phyloP scores from a whole-genome alignment of 768 basidiomycete species.

The Pulveroboletus ravenelii region DNA sequence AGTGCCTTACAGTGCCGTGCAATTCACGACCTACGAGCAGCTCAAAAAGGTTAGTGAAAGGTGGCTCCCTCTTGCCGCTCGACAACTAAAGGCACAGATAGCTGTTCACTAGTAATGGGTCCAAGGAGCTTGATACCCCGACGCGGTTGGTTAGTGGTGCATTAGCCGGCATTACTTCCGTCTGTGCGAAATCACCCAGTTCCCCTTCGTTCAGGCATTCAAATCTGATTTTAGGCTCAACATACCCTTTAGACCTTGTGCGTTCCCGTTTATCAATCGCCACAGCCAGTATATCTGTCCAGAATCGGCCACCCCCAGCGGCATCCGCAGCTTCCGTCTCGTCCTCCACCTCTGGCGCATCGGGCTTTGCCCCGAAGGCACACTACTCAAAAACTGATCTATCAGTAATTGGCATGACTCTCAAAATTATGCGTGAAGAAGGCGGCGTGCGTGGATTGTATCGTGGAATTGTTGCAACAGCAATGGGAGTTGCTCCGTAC shows the following conservation, averaged over 20 bases:
- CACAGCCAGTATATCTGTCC: constrained; percentile 66
- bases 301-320: constrained; percentile 20
- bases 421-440: constrained; percentile 87
- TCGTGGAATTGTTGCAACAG: constrained; percentile 79
- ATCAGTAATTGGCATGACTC: constrained; percentile 84
- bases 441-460: constrained; percentile 86
- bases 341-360: constrained; percentile 46
- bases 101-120: constrained; percentile 68
- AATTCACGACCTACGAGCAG: constrained; percentile 87
- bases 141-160: constrained; percentile 83
- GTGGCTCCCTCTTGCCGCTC: not conserved
- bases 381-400: constrained; percentile 50
- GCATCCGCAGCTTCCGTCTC: constrained; percentile 25
- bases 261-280: constrained; percentile 90
- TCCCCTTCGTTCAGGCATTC: constrained; percentile 7
- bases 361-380: constrained; percentile 27
- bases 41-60: constrained; percentile 65
- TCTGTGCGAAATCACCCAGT: constrained; percentile 55
- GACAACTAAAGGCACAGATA: constrained; percentile 34
- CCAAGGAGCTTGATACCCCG: constrained; percentile 80
- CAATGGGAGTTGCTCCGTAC: constrained; percentile 86
- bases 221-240: constrained; percentile 50
- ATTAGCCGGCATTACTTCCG: constrained; percentile 89
- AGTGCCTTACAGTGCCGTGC: constrained; percentile 87
- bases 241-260: constrained; percentile 92